Evolutionary conservation across 176 grass and related monocot species (phyloP), one percentile per base, ranked within the genome.

Genomic region (Musa itinerans): DNA sequence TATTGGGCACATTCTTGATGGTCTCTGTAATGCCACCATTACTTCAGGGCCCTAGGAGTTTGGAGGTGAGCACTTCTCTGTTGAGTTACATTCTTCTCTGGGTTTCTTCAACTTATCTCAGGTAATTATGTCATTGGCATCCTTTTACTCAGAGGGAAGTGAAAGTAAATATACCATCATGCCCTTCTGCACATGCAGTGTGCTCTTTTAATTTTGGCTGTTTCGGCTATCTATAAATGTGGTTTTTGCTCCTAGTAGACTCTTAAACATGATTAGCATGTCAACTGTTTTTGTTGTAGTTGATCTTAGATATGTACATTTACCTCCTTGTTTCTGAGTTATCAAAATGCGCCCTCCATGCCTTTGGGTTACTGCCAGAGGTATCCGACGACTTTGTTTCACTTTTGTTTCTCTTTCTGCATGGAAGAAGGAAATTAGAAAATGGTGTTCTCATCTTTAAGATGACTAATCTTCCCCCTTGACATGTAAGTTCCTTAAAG

Each of bases 1-100:
- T 93, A 43, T 66, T 94, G 56, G 88, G 84, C 53, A 98, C 95
- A 54, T 99, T 94, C 83, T 85, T 93, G 85, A 91, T 98, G 94
- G 90, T 98, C 34, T 93, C 95, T 70, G 83, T 98, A 72, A 86
- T 89, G 75, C 95, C 88, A 29, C 90, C 88, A 70, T 78, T 98
- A 83, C 75, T 89, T 54, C 74, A 86, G 27, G 95, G 86, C 55
- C 84, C 86, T 53, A 94, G 86, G 75, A 93, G 92, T 74, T 89
- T 99, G 55, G 95, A 94, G 87, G 90, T 91, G 68, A 87, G 88
- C 88, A 98, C 95, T 17, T 80, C 95, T 9, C 79, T 88, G 65
- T 72, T 94, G 27, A 90, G 83, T 73, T 98, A 98, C 75, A 78
- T 81, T 51, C 84, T 99, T 80, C 88, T 94, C 63, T 99, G 92